phyloP scores from a whole-genome alignment of 2,329 filamentous ascomycete genomes.

The Alternaria gaisen region DNA sequence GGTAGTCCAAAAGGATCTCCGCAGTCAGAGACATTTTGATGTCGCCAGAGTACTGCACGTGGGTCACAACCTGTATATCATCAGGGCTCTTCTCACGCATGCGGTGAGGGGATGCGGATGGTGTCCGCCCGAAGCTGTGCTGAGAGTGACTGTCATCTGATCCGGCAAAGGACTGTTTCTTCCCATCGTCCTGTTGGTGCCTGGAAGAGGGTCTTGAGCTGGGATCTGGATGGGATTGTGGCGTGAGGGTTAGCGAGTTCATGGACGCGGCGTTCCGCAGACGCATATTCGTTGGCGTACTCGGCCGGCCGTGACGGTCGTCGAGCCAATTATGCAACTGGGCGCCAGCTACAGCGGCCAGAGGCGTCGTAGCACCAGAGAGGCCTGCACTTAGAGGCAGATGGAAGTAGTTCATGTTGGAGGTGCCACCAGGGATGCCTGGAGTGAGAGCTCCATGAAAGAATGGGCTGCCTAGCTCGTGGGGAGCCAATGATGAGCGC shows the following conservation, averaged over 20 bases:
- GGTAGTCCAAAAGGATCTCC: slow-evolving; percentile 95
- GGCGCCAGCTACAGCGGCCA: slow-evolving; percentile 80
- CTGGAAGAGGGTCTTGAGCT: slow-evolving; percentile 57
- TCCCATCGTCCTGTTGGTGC: slow-evolving; percentile 47
- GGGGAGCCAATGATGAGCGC: slow-evolving; percentile 40
- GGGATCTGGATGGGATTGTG: slow-evolving; percentile 57
- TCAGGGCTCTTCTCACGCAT: slow-evolving; percentile 80
- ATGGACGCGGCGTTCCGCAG: slow-evolving; percentile 53
- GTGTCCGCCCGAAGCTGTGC: slow-evolving; percentile 40
- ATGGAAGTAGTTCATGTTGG: slow-evolving; percentile 84
- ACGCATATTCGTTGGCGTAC: slow-evolving; percentile 47
- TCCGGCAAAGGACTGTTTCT: slow-evolving; percentile 39
- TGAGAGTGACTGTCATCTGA: slow-evolving; percentile 39
- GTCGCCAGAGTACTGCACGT: slow-evolving; percentile 88
- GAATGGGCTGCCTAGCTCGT: slow-evolving; percentile 49
- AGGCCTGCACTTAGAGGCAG: slow-evolving; percentile 75
- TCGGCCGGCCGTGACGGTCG: slow-evolving; percentile 42
- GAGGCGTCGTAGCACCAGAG: slow-evolving; percentile 79
- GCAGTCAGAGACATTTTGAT: slow-evolving; percentile 88
- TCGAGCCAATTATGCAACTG: slow-evolving; percentile 65
- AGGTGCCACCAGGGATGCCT: slow-evolving; percentile 73
- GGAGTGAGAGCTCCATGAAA: slow-evolving; percentile 61
- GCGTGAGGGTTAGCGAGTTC: slow-evolving; percentile 57
- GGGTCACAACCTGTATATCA: slow-evolving; percentile 91
- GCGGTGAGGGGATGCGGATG: slow-evolving; percentile 56